Evolutionary conservation across 768 basidiomycete genomes (phyloP), one percentile per base, ranked within the genome.

Genomic region (Rhodotorula toruloides): DNA sequence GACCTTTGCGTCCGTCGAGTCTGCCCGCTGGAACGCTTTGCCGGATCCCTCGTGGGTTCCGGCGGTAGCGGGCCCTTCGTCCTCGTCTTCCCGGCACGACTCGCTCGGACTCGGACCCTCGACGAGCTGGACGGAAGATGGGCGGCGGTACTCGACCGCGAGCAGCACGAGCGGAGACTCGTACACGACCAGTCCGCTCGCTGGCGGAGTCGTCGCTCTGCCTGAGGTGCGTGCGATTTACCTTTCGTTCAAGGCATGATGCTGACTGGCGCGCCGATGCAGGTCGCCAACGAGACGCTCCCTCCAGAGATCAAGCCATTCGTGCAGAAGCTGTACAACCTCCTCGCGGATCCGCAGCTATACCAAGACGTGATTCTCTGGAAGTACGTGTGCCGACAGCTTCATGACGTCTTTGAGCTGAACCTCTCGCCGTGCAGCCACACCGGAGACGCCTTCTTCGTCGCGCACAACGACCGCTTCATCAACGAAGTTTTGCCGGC

Each of bases 381-480:
- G 53, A 54, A 50, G 48, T 46, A 32, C 42, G 54, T 54, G 3
- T 34, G 11, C 27, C 17, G 21, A 25, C 25, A 3, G 14, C 25
- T 21, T 6, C n/a, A 4, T 14, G n/a, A 14, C 1, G 21, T 32
- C 25, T 6, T 14, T 7, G 12, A 22, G 17, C 54, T 54, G 54
- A 54, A 31, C 21, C 43, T 44, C 10, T 52, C n/a, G 10, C 17
- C 52, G 29, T 4, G 25, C n/a, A 61, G 54, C 25, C 48, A 57
- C 8, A 22, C 29, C 12, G 65, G 65, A 19, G 49, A 52, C 21
- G 17, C 54, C 9, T 50, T 67, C 55, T 57, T 67, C 27, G 55
- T 67, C n/a, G 59, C 58, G 25, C 59, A 67, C 42, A 43, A 60
- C 21, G 59, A 61, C 16, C 55, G 42, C 21, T 32, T 60, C 48